Base-by-base conservation (phyloP, 192 early-diverging fungal species). In the Dissophora globulifera region DNA sequence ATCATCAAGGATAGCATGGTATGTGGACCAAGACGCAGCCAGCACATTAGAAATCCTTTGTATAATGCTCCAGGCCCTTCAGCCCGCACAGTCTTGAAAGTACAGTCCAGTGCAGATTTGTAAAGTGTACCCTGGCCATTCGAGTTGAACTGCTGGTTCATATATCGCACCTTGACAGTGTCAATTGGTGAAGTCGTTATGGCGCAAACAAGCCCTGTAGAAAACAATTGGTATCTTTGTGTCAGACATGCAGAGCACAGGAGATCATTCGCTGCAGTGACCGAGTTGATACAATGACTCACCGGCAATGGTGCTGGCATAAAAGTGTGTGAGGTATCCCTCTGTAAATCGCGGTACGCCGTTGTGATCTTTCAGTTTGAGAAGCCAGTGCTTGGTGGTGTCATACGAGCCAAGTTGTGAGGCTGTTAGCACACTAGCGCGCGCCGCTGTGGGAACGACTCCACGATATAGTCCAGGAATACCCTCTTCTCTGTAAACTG, bases 11-110 rank as follows among this genome's bases (percentile, higher is more conserved):
- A 83, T 8, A 84, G 35, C 52, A 85, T 83, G 0, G 83, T 83
- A 49, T 87, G 85, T 17, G 85, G 85, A 10, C 83, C 85, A n/a
- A 87, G 50, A 10, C 85, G 79, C 10, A 87, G 45, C 81, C 83
- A 87, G 16, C 75, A 74, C 67, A 84, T 82, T 32, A 80, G 35
- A 52, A 82, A 85, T 3, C 85, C 85, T 42, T 85, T 84, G 50
- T 81, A 87, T 23, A 87, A 45, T 3, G 76, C 82, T 20, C 67
- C 27, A 0, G 76, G 56, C 23, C 85, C 85, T 45, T 87, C 85
- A 7, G 49, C 40, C 30, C 48, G 60, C 13, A 81, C 67, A 1
- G 83, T 83, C 31, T 80, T 70, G 43, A 70, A 15, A 9, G 70
- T 58, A 43, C 79, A 80, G 25, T 72, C 69, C 3, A 80, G 49